Conservation (phyloP, 139 green algal species). For the Micractinium conductrix region DNA sequence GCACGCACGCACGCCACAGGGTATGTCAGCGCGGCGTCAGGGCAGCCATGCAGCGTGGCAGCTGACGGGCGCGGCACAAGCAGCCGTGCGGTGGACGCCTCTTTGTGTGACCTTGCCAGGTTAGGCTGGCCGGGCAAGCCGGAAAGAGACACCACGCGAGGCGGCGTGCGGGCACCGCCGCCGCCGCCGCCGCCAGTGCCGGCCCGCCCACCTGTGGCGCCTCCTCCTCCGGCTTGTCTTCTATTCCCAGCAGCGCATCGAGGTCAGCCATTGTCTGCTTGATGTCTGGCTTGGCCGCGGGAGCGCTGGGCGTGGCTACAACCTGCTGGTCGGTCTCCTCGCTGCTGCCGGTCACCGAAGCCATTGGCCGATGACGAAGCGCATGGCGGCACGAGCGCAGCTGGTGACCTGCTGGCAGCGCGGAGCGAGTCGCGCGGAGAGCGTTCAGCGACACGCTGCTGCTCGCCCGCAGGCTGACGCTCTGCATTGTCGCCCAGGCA, state of each 20-base stretch:
- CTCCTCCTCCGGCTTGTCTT: slow-evolving; percentile 62
- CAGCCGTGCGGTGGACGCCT: too few species aligned
- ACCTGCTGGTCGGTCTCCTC: slow-evolving; percentile 13
- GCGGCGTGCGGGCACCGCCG: not conserved
- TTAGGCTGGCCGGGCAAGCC: too few species aligned
- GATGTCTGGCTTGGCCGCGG: slow-evolving; percentile 33
- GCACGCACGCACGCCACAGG: not conserved
- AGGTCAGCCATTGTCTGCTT: slow-evolving; percentile 73
- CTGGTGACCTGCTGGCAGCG: too few species aligned
- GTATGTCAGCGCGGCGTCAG: not conserved
- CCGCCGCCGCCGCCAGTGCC: not conserved
- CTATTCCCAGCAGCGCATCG: slow-evolving; percentile 82
- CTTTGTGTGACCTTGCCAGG: too few species aligned
- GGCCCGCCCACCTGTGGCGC: slow-evolving; percentile 11
- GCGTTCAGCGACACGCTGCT: too few species aligned
- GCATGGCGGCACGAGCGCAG: too few species aligned
- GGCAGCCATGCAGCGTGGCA: too few species aligned
- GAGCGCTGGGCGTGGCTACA: not conserved
- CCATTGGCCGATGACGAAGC: too few species aligned
- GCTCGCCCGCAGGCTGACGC: too few species aligned
- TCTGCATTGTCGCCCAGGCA: too few species aligned
- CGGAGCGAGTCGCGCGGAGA: too few species aligned
- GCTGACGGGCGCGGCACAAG: too few species aligned
- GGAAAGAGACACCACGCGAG: not conserved
- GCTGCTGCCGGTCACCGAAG: slow-evolving; percentile 12